Evolutionary conservation across 192 early-diverging fungal genomes (phyloP), one percentile per base, ranked within the genome.

Genomic region (Jimgerdemannia flammicorona): DNA sequence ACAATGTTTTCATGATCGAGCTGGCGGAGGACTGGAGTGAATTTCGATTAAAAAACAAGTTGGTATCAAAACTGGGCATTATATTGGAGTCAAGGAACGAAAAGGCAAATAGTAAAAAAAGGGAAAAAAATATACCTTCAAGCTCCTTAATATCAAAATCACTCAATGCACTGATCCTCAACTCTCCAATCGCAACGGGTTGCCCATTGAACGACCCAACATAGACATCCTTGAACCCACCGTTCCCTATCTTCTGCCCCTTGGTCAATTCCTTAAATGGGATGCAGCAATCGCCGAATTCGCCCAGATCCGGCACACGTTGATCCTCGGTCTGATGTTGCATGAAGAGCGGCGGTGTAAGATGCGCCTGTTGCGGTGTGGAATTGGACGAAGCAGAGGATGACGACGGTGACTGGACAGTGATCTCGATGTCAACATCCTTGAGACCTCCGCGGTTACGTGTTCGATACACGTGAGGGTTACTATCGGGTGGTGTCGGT

Each of bases 141-240:
- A 87, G 85, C 71, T 87, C 86, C 59, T 81, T 83, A 77, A 87
- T 85, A 71, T 87, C 86, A 40, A 79, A 78, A 3, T 84, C 81
- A n/a, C 80, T 81, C 72, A 87, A 85, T 54, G 84, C 81, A 1
- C 81, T 78, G 75, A 87, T 85, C 64, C 84, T 66, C 43, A 87
- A 75, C 59, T 85, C 86, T 43, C 86, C 86, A 7, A 87, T 81
- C n/a, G 86, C 86, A 72, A 87, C 86, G 6, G 86, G 75, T 63
- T 75, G 81, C 67, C 81, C 84, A 44, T 84, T 77, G 78, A 85
- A 87, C 68, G 79, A 76, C 59, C 86, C 86, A 3, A 79, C 72
- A 73, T 81, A 87, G 80, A 84, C 85, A 71, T 87, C 86, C 69
- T 87, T 87, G 78, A 87, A 87, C 20, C 86, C 86, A 54, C 86